phyloP scores from a whole-genome alignment of 2,329 filamentous ascomycete species.

The Alternaria longipes region DNA sequence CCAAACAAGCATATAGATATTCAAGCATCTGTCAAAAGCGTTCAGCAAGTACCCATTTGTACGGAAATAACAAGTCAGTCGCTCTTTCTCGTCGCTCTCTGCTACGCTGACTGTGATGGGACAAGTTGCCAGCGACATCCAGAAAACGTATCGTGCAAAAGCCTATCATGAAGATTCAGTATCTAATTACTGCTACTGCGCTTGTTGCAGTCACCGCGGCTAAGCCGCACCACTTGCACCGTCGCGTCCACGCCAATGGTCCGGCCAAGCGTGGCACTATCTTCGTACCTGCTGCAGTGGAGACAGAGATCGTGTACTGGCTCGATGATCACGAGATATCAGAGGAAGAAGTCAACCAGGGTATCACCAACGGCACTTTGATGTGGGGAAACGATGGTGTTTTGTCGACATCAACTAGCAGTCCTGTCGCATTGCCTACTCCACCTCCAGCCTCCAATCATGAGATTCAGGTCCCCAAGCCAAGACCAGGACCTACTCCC shows the following conservation, averaged over 20 bases:
- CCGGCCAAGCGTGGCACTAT: slow-evolving; percentile 59
- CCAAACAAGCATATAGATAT: slow-evolving; percentile 4
- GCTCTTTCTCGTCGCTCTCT: neutral
- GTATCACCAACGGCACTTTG: slow-evolving; percentile 73
- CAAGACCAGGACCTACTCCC: slow-evolving; percentile 9
- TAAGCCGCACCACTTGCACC: slow-evolving; percentile 65
- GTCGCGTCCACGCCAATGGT: slow-evolving; percentile 58
- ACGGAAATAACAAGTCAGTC: slow-evolving; percentile 19
- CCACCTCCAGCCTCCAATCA: slow-evolving; percentile 22
- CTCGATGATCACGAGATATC: slow-evolving; percentile 71
- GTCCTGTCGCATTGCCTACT: slow-evolving; percentile 27
- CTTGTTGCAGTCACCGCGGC: slow-evolving; percentile 63
- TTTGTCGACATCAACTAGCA: slow-evolving; percentile 42
- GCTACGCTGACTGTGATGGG: slow-evolving; percentile 18
- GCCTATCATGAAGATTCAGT: slow-evolving; percentile 48
- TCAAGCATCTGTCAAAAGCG: neutral
- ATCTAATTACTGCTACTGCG: slow-evolving; percentile 47
- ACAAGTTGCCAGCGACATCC: slow-evolving; percentile 8
- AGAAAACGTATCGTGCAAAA: slow-evolving; percentile 4
- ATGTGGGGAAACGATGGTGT: slow-evolving; percentile 71
- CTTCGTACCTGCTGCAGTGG: slow-evolving; percentile 63
- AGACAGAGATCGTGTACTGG: slow-evolving; percentile 75
- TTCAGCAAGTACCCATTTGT: neutral
- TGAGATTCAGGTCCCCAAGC: slow-evolving; percentile 9
- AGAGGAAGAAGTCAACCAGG: slow-evolving; percentile 71